These are phyloP conservation scores for Rhododendron ovatum DNA, from an alignment of 148 eudicot genomes.

Conservation along the genomic window DNA sequence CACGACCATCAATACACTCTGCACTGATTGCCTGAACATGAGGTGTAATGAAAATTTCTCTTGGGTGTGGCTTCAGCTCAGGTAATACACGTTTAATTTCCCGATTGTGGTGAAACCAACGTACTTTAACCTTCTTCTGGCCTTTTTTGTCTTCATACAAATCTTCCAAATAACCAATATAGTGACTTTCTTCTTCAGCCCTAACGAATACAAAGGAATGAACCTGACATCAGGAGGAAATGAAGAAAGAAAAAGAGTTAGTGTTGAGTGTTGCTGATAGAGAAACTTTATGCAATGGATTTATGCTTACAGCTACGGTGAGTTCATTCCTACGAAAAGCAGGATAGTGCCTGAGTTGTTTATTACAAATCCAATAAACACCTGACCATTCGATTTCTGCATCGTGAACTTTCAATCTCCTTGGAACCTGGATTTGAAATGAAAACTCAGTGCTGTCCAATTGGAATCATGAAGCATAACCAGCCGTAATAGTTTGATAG, in stretches of 20 bases:
- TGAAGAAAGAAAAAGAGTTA: neutral
- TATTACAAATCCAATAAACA: constrained; percentile 21
- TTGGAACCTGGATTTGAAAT: constrained; percentile 23
- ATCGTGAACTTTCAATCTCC: constrained; percentile 23
- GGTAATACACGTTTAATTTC: constrained; percentile 7
- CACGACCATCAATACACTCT: constrained; percentile 23
- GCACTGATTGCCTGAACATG: constrained; percentile 22
- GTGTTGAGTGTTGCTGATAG: neutral
- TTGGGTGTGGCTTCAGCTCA: constrained; percentile 17
- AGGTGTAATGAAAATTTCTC: constrained; percentile 27
- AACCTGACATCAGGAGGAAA: constrained; percentile 12
- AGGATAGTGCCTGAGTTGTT: constrained; percentile 26
- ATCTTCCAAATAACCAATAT: constrained; percentile 26
- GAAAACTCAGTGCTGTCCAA: neutral
- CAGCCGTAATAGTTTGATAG: neutral
- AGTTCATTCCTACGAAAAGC: constrained; percentile 16
- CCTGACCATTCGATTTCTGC: constrained; percentile 26
- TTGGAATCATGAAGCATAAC: neutral
- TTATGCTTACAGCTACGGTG: constrained; percentile 18
- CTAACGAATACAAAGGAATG: constrained; percentile 25
- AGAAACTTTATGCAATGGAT: neutral
- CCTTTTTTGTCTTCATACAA: constrained; percentile 26
- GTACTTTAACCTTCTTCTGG: constrained; percentile 23
- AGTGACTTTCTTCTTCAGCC: constrained; percentile 21
- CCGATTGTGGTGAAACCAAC: constrained; percentile 22